Evolutionary conservation across 805 yeast genomes (phyloP).

Genomic region (Candida xiaguanensis): DNA sequence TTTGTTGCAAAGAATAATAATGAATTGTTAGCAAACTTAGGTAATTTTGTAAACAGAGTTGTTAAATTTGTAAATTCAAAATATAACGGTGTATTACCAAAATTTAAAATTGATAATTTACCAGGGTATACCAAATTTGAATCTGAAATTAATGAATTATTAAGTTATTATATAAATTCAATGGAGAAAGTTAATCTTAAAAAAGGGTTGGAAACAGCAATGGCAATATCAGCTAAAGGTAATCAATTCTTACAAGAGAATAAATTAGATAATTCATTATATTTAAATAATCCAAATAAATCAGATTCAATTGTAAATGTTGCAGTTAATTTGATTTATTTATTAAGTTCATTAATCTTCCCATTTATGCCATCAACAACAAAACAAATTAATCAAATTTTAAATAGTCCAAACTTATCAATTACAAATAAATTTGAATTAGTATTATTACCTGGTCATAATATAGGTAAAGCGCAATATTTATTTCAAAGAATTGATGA

Average conservation of each 20-base stretch:
- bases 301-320: constrained; percentile 92
- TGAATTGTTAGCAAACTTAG: constrained; percentile 91
- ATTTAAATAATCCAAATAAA: constrained; percentile 67
- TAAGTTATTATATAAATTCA: constrained; percentile 59
- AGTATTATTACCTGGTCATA: constrained; percentile 73
- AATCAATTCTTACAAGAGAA: constrained; percentile 94
- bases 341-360: constrained; percentile 73
- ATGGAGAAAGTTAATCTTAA: constrained; percentile 81
- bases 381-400: constrained; percentile 64
- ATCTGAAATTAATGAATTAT: constrained; percentile 58
- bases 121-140: constrained; percentile 45
- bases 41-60: constrained; percentile 93
- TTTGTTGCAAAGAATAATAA: constrained; percentile 91
- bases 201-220: constrained; percentile 86
- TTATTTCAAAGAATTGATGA: constrained; percentile 91
- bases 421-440: constrained; percentile 75
- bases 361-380: constrained; percentile 93
- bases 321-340: constrained; percentile 82
- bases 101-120: constrained; percentile 45
- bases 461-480: constrained; percentile 87
- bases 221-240: constrained; percentile 90
- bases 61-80: constrained; percentile 87
- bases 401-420: constrained; percentile 75
- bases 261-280: constrained; percentile 85
- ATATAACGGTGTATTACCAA: constrained; percentile 86